phyloP scores from a whole-genome alignment of 345 rosid genomes.

The Gossypium australe region DNA sequence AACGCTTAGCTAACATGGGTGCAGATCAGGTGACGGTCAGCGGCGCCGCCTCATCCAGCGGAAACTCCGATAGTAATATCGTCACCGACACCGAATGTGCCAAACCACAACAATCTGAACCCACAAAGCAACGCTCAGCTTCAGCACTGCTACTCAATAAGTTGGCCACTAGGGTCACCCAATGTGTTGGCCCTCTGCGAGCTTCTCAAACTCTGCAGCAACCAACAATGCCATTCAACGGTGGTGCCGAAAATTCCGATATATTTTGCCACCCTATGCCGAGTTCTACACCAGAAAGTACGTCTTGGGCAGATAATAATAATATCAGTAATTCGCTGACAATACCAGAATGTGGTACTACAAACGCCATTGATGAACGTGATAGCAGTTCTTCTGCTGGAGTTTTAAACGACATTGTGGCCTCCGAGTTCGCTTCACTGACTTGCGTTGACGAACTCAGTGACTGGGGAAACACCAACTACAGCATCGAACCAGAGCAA shows the following conservation, averaged over 20 bases:
- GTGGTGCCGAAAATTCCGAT: not conserved
- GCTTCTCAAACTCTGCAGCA: not conserved
- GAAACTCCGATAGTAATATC: not conserved
- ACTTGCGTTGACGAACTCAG: not conserved
- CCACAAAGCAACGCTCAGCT: not conserved
- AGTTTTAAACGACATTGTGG: not conserved
- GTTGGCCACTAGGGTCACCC: constrained; percentile 8
- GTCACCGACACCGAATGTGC: not conserved
- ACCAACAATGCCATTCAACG: not conserved
- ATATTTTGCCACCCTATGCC: not conserved
- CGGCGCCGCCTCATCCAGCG: not conserved
- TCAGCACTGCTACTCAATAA: constrained; percentile 6
- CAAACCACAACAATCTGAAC: not conserved
- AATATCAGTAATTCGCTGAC: not conserved
- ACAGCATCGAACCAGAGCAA: not conserved
- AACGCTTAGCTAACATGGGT: constrained; percentile 34
- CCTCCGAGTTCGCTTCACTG: not conserved
- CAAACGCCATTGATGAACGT: not conserved
- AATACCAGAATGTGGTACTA: not conserved
- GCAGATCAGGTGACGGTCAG: constrained; percentile 31
- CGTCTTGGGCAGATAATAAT: not conserved
- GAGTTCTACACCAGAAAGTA: not conserved
- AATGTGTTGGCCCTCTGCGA: not conserved
- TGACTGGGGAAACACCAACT: not conserved
- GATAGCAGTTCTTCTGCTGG: not conserved